Evolutionary conservation across 345 rosid genomes (phyloP), one percentile per base, ranked within the genome.

Genomic region (Aquilaria malaccensis): DNA sequence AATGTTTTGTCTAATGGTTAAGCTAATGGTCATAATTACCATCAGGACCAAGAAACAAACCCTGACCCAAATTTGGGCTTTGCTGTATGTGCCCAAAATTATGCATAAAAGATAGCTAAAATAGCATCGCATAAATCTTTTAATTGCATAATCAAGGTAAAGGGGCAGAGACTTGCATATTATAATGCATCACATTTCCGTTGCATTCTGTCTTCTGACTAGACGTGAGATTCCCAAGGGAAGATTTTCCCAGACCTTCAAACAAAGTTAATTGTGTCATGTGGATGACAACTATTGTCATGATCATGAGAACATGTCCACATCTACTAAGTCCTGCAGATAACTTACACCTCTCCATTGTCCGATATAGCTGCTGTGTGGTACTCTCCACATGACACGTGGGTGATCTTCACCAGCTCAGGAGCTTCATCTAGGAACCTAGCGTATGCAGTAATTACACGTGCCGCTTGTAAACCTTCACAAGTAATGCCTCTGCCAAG

Each of bases 401-500:
- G 88, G 70, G 67, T 68, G 62, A 94, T 82, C 93, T 91, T 88
- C 84, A 88, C 93, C 37, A 76, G 85, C 74, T 88, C 99, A 15
- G 97, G 95, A 64, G 99, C 89, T 78, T 94, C 97, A 59, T 91
- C 99, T 60, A 90, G 96, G 79, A 80, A 86, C 63, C 75, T 94
- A 1, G 95, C 97, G 75, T 81, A 94, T 62, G 86, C 84, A 74
- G 68, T 79, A 70, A 94, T 81, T 56, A 82, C 71, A 62, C 81
- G 88, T 73, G 91, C 85, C 67, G 86, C 76, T 69, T 91, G 99
- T 57, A 94, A 72, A 70, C 99, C 99, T 82, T 94, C 97, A 75
- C 84, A 88, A 56, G 99, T 88, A 70, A 91, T 3, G 61, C 99
- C 99, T 77, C 97, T 86, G 68, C 99, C 99, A 69, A 94, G 97